phyloP scores from a whole-genome alignment of 805 yeast species.

The Candida sonorensis region DNA sequence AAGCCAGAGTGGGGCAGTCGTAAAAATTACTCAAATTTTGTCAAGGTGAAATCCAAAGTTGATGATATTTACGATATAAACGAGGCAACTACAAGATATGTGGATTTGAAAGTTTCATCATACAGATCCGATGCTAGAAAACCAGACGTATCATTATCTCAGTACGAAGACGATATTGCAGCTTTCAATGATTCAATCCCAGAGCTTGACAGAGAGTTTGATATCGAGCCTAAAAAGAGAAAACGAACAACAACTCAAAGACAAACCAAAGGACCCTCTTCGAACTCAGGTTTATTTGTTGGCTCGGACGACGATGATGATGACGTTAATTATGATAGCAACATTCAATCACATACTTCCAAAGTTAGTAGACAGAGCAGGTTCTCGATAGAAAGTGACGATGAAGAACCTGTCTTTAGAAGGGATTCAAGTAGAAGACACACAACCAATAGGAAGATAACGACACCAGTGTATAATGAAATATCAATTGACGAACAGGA shows the following conservation, averaged over 20 bases:
- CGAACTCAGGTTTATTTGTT: not conserved
- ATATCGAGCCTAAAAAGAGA: not conserved
- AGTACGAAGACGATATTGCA: not conserved
- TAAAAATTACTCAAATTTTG: constrained; percentile 11
- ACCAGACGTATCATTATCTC: constrained; percentile 8
- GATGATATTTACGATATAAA: constrained; percentile 7
- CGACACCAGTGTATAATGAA: not conserved
- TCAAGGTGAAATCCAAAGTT: constrained; percentile 3
- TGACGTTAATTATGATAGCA: no score
- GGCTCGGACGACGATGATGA: not conserved
- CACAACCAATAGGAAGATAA: no score
- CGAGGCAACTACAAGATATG: constrained; percentile 13
- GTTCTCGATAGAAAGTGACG: no score
- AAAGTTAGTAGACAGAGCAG: no score
- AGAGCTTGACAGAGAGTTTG: constrained; percentile 14
- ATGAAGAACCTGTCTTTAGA: not conserved
- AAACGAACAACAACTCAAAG: not conserved
- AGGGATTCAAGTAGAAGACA: no score
- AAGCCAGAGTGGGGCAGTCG: constrained; percentile 10
- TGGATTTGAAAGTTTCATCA: constrained; percentile 7
- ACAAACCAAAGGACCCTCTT: no score
- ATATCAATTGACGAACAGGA: constrained; percentile 16
- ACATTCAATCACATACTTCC: no score
- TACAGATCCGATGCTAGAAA: constrained; percentile 9
- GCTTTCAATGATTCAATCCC: constrained; percentile 5